Conservation (phyloP, 192 early-diverging fungal species). For the Pilobolus umbonatus region DNA sequence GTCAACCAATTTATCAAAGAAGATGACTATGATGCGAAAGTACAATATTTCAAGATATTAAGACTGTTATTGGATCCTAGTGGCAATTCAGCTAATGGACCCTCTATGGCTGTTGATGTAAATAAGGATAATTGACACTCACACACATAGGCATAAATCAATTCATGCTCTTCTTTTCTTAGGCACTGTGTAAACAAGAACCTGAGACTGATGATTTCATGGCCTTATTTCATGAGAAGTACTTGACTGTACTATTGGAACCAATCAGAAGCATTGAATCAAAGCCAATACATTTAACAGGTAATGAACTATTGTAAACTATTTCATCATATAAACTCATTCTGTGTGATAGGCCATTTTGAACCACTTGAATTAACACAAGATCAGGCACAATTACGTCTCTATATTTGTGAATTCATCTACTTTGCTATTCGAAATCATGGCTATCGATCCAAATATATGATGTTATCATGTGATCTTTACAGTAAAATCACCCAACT, state of each 20-base stretch:
- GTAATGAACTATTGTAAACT: too few species aligned
- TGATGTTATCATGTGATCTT: slow-evolving; percentile 61
- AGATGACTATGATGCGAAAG: slow-evolving; percentile 58
- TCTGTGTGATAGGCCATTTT: slow-evolving; percentile 5
- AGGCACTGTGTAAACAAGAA: slow-evolving; percentile 32
- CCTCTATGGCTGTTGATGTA: slow-evolving; percentile 29
- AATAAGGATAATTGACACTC: background rate
- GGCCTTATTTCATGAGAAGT: slow-evolving; percentile 70
- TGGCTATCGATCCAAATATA: slow-evolving; percentile 70
- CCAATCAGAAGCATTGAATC: slow-evolving; percentile 53
- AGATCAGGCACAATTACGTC: slow-evolving; percentile 39
- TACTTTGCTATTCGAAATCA: slow-evolving; percentile 71
- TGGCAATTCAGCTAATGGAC: slow-evolving; percentile 18
- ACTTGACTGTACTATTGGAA: slow-evolving; percentile 53
- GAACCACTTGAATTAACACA: slow-evolving; percentile 19
- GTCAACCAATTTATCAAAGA: slow-evolving; percentile 60
- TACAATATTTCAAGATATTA: slow-evolving; percentile 71
- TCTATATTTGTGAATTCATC: slow-evolving; percentile 72
- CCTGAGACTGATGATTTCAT: slow-evolving; percentile 74
- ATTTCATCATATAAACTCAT: slow-evolving; percentile 4
- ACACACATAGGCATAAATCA: background rate
- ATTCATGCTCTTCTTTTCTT: background rate
- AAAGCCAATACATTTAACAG: slow-evolving; percentile 25
- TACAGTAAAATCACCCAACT: slow-evolving; percentile 60
- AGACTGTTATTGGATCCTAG: slow-evolving; percentile 68